Percentiles rank a stretch among this genome's conserved stretches.
Conservation (phyloP, 768 basidiomycete species). For the Auriscalpium vulgare region DNA sequence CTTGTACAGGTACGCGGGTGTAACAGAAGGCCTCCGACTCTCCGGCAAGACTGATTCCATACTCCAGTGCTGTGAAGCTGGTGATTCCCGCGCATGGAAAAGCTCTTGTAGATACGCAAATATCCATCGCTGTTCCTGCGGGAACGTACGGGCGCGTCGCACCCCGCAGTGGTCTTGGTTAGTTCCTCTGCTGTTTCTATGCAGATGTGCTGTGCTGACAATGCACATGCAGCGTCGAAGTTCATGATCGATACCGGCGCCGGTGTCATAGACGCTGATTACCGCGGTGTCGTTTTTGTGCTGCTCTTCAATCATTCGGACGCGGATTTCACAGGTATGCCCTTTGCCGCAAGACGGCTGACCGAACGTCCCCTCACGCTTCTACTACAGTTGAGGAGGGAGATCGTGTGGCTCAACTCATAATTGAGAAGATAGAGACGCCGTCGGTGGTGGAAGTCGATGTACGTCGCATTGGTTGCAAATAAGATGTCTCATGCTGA, state of each 20-base stretch:
- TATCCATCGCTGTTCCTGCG: slow-evolving; percentile 87
- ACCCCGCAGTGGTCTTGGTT: slow-evolving; percentile 91
- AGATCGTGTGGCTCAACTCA: slow-evolving; percentile 93
- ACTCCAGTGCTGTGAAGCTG: slow-evolving; percentile 72
- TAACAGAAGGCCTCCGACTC: not conserved
- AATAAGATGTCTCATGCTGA: not conserved
- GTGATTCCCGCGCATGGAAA: slow-evolving; percentile 84
- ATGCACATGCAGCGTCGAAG: slow-evolving; percentile 64
- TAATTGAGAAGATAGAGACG: slow-evolving; percentile 84
- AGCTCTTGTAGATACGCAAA: slow-evolving; percentile 83
- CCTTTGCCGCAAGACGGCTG: not conserved
- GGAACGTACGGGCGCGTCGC: slow-evolving; percentile 97
- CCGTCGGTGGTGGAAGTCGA: slow-evolving; percentile 83
- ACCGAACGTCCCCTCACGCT: too few species aligned
- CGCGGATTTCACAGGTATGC: slow-evolving; percentile 73
- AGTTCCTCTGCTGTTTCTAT: not conserved
- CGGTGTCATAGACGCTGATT: slow-evolving; percentile 95
- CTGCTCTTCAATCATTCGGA: slow-evolving; percentile 91
- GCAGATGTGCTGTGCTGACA: not conserved
- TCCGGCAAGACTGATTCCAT: not conserved
- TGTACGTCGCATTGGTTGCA: slow-evolving; percentile 33
- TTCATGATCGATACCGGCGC: slow-evolving; percentile 98
- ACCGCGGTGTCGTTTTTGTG: slow-evolving; percentile 86
- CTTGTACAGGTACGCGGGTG: slow-evolving; percentile 70
- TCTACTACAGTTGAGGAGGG: slow-evolving; percentile 67